A percentile compares a stretch with the other conserved stretches of the same genome.
These are phyloP conservation scores for Trichoderma pleuroti DNA, from an alignment of 2,329 filamentous ascomycete species.

Conservation along the genomic window DNA sequence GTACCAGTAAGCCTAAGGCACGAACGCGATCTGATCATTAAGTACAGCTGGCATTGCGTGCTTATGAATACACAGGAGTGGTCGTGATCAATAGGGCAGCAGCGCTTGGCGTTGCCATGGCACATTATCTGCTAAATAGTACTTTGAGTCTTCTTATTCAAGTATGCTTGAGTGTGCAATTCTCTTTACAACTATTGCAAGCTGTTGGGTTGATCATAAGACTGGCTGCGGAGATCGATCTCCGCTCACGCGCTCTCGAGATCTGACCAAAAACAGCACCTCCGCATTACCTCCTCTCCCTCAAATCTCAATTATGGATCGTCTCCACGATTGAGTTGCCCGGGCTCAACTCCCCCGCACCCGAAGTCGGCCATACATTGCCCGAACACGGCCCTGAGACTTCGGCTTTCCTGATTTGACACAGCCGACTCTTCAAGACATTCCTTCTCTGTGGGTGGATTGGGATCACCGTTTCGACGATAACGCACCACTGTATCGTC, in stretches of 20 bases:
- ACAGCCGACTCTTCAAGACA: neutral
- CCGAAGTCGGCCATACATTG: slow-evolving; percentile 6
- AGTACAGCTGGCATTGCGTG: neutral
- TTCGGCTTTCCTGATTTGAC: neutral
- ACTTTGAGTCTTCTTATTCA: neutral
- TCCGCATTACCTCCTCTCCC: neutral
- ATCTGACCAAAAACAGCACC: neutral
- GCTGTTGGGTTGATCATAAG: neutral
- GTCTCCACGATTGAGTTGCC: neutral
- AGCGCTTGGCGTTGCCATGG: neutral
- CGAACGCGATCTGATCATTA: neutral
- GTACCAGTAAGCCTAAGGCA: neutral
- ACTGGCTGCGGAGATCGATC: neutral
- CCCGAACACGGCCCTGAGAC: neutral
- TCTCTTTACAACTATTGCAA: neutral
- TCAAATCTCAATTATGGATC: neutral
- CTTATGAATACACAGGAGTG: neutral
- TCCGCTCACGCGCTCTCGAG: neutral
- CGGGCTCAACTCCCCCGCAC: slow-evolving; percentile 1
- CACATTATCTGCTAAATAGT: neutral
- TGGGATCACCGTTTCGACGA: slow-evolving; percentile 25
- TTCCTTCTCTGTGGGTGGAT: slow-evolving; percentile 1
- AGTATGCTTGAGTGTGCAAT: neutral
- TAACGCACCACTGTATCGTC: slow-evolving; percentile 22
- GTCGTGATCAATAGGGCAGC: neutral